Evolutionary conservation across 305 asterid genomes (phyloP), one percentile per base, ranked within the genome.

Genomic region (Lippia alba): DNA sequence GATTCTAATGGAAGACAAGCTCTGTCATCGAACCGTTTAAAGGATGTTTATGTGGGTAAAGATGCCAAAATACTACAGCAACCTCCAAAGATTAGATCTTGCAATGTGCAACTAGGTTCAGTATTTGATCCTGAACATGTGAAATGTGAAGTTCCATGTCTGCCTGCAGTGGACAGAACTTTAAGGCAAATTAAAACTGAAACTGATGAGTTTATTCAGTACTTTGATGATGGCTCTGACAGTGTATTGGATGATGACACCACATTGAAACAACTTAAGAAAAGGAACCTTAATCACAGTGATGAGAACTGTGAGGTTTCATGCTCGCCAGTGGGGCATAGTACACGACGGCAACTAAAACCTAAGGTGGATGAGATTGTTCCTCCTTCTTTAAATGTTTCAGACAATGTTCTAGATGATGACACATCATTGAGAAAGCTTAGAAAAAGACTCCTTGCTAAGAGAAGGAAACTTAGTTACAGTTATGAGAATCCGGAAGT

Each of bases 1-100:
- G 73, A 78, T 81, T 53, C 79, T 32, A 10, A 4, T 34, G 83
- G 89, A 17, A 81, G 77, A 75, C 84, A 83, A 7, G 78, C 78
- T 46, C 78, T 76, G 51, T 54, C 40, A 6, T 75, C 73, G 75
- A 84, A 77, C 76, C 66, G 56, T 48, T 63, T 84, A 53, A 57
- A 56, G 48, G 88, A 84, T 50, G 63, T 83, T 9, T 80, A 71
- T 14, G 76, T 67, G 66, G 8, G 74, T 63, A 80, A 63, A 71
- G 77, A 75, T 61, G 64, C 74, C 73, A 66, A 65, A 73, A 65
- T 36, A 61, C 60, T 45, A 24, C 36, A 39, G 57, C 34, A 11
- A 33, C 59, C 61, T 59, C 50, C 33, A 48, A n/a, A 15, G 30
- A 7, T 56, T 41, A 44, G 15, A 45, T 20, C 45, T 24, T 16